Conservation (phyloP, 2,329 filamentous ascomycete species). For the Pseudocercospora fuligena region DNA sequence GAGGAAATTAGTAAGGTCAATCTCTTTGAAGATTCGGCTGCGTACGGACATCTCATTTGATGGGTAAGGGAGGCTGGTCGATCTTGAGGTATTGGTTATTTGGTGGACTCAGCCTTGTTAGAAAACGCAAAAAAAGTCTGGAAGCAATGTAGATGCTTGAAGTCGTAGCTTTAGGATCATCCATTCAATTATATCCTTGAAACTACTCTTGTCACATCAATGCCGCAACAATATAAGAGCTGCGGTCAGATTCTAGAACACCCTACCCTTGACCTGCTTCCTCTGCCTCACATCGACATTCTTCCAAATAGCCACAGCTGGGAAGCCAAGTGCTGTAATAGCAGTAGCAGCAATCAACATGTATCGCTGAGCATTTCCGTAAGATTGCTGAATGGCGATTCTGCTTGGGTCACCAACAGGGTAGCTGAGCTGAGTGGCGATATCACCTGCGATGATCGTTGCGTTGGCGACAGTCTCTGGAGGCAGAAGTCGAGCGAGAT, state of each 20-base stretch:
- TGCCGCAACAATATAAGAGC: no score
- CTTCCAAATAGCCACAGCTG: constrained; percentile 22
- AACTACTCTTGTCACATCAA: no score
- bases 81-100: no score
- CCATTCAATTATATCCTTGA: no score
- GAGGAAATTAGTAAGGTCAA: no score
- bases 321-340: constrained; percentile 18
- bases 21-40: no score
- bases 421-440: constrained; percentile 20
- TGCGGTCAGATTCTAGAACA: constrained; percentile 12
- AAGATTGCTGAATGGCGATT: constrained; percentile 19
- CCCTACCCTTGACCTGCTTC: constrained; percentile 27
- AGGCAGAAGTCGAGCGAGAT: constrained; percentile 26
- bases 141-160: no score
- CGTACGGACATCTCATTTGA: no score
- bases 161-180: no score
- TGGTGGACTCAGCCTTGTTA: no score
- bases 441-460: constrained; percentile 10
- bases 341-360: constrained; percentile 25
- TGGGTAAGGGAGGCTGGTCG: no score
- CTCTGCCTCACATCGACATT: constrained; percentile 20
- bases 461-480: constrained; percentile 16
- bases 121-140: no score
- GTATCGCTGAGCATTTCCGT: constrained; percentile 18
- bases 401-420: constrained; percentile 19